phyloP scores from a whole-genome alignment of 306 rosid genomes.

The Vigna nakashimae region DNA sequence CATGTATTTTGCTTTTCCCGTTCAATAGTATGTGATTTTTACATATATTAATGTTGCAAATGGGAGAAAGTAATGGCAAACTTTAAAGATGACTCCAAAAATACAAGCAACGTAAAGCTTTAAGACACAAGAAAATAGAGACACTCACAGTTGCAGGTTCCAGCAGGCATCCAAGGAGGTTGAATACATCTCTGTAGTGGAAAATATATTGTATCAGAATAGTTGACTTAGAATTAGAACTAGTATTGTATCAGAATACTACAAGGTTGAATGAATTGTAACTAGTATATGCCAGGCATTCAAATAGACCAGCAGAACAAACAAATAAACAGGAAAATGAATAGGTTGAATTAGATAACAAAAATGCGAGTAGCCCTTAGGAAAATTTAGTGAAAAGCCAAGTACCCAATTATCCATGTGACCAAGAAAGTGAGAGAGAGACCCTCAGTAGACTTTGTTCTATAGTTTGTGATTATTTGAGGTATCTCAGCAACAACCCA shows the following conservation, averaged over 20 bases:
- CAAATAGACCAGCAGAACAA: slow-evolving; percentile 26
- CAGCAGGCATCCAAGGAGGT: slow-evolving; percentile 75
- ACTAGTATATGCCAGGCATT: slow-evolving; percentile 24
- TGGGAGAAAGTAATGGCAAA: slow-evolving; percentile 19
- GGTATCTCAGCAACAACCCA: slow-evolving; percentile 94
- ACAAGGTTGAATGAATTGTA: not conserved
- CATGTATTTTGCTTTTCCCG: slow-evolving; percentile 4
- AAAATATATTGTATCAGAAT: slow-evolving; percentile 42
- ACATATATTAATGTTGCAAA: not conserved
- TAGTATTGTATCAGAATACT: no score
- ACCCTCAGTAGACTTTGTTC: slow-evolving; percentile 72
- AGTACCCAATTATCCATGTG: slow-evolving; percentile 83
- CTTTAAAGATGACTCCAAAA: slow-evolving; percentile 32
- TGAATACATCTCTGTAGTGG: slow-evolving; percentile 78
- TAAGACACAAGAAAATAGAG: slow-evolving; percentile 38
- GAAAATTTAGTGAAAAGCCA: not conserved
- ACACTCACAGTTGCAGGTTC: slow-evolving; percentile 91
- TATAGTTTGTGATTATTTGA: slow-evolving; percentile 74
- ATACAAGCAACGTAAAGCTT: slow-evolving; percentile 2
- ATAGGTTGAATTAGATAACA: not conserved
- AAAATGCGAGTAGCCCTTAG: not conserved
- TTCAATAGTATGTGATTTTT: not conserved
- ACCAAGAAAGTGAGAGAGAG: slow-evolving; percentile 76
- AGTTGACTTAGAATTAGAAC: not conserved
- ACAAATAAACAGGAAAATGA: not conserved